Evolutionary conservation across 2,329 filamentous ascomycete species (phyloP).

Genomic region (Hymenoscyphus linearis): DNA sequence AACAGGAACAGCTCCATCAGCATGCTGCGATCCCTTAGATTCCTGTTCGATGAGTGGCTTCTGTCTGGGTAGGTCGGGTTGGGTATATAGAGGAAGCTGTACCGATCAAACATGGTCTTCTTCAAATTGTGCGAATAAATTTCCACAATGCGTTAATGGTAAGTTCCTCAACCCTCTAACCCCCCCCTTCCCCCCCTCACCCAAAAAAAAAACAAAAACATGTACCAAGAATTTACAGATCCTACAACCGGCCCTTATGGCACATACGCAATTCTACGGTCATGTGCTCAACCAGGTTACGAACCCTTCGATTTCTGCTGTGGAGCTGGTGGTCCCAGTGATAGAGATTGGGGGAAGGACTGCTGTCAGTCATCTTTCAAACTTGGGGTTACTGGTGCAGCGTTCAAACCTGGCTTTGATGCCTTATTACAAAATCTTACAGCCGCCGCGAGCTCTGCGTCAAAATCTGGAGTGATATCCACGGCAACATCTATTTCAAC

Average conservation of each 20-base stretch:
- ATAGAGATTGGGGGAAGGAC: constrained; percentile 1
- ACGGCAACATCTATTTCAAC: constrained; percentile 5
- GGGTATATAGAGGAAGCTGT: constrained; percentile 17
- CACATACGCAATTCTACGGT: constrained; percentile 9
- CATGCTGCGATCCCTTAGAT: constrained; percentile 19
- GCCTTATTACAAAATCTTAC: neutral
- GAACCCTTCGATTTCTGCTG: constrained; percentile 11
- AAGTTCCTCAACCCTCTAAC: neutral
- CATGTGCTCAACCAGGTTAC: constrained; percentile 9
- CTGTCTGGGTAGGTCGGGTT: constrained; percentile 17
- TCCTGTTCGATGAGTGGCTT: constrained; percentile 16
- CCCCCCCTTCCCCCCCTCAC: too few relatives aligned
- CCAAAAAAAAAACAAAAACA: too few relatives aligned
- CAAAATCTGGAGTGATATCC: too few relatives aligned
- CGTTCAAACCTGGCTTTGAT: constrained; percentile 17
- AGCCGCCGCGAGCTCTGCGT: neutral
- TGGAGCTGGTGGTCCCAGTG: constrained; percentile 5
- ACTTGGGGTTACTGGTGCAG: constrained; percentile 7
- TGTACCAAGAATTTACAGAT: constrained; percentile 9
- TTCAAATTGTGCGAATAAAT: constrained; percentile 13
- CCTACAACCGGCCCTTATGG: constrained; percentile 6
- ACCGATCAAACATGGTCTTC: constrained; percentile 18
- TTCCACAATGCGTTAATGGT: constrained; percentile 14
- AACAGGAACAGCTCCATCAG: constrained; percentile 11
- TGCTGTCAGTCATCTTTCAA: constrained; percentile 12